phyloP scores from a whole-genome alignment of 129 eudicot species.

The Chrysanthemum lavandulifolium region DNA sequence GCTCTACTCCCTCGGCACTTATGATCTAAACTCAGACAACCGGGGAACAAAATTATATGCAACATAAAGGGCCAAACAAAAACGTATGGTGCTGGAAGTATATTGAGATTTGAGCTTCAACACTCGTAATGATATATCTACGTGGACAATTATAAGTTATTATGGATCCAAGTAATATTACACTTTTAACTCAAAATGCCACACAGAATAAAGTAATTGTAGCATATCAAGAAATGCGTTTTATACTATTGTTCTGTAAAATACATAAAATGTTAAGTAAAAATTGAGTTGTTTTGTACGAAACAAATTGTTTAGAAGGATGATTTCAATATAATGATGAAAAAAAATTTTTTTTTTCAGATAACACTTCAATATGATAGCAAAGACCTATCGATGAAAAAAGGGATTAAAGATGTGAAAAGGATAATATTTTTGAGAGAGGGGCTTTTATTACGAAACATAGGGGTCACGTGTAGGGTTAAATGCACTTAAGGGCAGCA shows the following conservation, averaged over 20 bases:
- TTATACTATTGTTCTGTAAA: too few species aligned
- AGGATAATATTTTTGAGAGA: slow-evolving; percentile 27
- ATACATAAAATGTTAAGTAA: too few species aligned
- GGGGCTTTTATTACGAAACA: slow-evolving; percentile 43
- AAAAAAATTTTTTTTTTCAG: background rate
- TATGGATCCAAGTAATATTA: background rate
- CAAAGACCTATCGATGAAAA: background rate
- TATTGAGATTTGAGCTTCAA: background rate
- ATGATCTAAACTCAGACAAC: too few species aligned
- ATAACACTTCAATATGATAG: too few species aligned
- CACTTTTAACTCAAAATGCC: background rate
- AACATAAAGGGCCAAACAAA: background rate
- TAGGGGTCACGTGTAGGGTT: slow-evolving; percentile 54
- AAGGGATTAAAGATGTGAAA: slow-evolving; percentile 31
- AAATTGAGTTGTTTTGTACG: too few species aligned
- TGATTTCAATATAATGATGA: background rate
- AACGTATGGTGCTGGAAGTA: background rate
- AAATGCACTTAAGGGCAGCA: slow-evolving; percentile 42
- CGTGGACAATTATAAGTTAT: background rate
- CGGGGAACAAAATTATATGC: background rate
- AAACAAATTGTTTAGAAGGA: too few species aligned
- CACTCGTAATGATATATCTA: slow-evolving; percentile 7
- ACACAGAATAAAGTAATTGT: background rate
- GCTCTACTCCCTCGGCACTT: too few species aligned
- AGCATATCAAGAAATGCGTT: background rate